A percentile compares a stretch with the other conserved stretches of the same genome.
Conservation (phyloP, 129 eudicot species). For the Kitagawia praeruptora region DNA sequence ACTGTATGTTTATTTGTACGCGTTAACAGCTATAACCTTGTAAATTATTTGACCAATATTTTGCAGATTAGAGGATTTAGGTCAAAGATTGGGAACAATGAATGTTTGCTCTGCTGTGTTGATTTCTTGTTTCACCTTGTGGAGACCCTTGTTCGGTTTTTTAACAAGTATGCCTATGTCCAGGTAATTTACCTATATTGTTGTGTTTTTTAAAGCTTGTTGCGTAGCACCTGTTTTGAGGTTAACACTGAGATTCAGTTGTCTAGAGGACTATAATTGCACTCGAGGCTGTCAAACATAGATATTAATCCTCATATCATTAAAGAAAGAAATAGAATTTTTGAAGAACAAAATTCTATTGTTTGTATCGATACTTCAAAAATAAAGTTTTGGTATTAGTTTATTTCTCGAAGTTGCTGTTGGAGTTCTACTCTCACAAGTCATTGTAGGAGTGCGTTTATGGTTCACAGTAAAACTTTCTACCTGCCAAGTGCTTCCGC, state of each 20-base stretch:
- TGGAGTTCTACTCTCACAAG: no score
- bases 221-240: background rate
- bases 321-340: no score
- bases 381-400: no score
- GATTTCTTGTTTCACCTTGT: constrained; percentile 91
- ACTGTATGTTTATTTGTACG: background rate
- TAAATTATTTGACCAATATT: background rate
- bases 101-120: constrained; percentile 88
- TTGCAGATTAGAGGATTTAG: constrained; percentile 90
- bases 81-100: constrained; percentile 87
- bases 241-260: background rate
- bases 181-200: constrained; percentile 42
- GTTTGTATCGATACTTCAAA: no score
- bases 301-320: background rate
- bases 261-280: background rate
- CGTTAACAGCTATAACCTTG: background rate
- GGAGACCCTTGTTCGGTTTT: constrained; percentile 93
- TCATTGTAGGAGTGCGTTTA: no score
- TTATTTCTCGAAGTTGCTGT: no score
- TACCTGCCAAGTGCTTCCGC: background rate
- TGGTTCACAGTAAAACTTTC: background rate
- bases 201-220: background rate
- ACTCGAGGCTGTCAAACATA: background rate
- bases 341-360: no score
- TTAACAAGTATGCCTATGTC: constrained; percentile 94